Evolutionary conservation across 73 alveolate species (phyloP).

Genomic region (Blepharisma stoltei): DNA sequence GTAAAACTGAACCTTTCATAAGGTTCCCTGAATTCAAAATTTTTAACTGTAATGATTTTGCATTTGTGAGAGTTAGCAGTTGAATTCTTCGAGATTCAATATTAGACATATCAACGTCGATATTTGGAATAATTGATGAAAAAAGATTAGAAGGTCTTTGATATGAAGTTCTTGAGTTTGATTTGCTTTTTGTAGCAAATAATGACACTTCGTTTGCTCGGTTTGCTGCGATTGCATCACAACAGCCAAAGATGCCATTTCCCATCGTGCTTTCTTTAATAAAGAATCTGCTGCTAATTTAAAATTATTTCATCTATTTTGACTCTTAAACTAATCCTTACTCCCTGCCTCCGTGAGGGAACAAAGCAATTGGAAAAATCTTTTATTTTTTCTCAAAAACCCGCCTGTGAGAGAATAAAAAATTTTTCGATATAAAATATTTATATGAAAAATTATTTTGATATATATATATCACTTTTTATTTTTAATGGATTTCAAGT

Average conservation of each 20-base stretch:
- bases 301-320: too few relatives aligned
- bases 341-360: too few relatives aligned
- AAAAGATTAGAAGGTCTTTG: not conserved
- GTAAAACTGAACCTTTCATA: conserved; percentile 18
- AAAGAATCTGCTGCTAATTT: too few relatives aligned
- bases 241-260: conserved; percentile 8
- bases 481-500: too few relatives aligned
- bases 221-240: not conserved
- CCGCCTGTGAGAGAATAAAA: too few relatives aligned
- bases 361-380: too few relatives aligned
- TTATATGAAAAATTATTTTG: too few relatives aligned
- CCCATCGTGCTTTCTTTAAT: not conserved
- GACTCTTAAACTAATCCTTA: too few relatives aligned
- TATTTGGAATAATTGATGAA: not conserved
- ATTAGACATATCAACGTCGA: conserved; percentile 4
- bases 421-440: too few relatives aligned
- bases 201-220: not conserved
- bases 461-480: too few relatives aligned
- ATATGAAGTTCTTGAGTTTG: not conserved
- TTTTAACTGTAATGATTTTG: not conserved
- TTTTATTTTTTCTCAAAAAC: too few relatives aligned
- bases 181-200: not conserved
- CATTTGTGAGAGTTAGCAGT: not conserved
- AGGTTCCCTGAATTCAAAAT: conserved; percentile 18
- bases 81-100: not conserved